Conservation (phyloP, 2,329 filamentous ascomycete species). For the Phoma sp. region DNA sequence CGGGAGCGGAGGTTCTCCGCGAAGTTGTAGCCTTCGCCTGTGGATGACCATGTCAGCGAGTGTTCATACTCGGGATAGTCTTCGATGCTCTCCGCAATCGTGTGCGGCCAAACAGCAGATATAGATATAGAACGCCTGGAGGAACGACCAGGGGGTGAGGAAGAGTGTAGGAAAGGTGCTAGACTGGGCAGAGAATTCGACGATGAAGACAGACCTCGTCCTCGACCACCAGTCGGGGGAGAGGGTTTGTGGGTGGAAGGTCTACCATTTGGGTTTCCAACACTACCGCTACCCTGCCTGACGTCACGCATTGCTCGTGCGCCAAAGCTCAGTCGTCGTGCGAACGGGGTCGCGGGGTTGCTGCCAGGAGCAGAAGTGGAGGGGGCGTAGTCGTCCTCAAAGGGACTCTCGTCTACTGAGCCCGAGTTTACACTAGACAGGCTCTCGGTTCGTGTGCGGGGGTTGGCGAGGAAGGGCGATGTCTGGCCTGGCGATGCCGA, state of each 20-base stretch:
- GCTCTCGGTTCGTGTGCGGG: constrained; percentile 53
- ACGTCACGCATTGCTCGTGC: constrained; percentile 77
- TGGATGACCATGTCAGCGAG: constrained; percentile 67
- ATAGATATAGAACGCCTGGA: constrained; percentile 33
- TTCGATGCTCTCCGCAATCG: constrained; percentile 39
- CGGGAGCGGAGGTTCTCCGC: constrained; percentile 92
- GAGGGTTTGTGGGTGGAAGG: constrained; percentile 58
- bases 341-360: constrained; percentile 74
- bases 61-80: constrained; percentile 53
- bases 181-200: constrained; percentile 41
- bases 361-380: constrained; percentile 61
- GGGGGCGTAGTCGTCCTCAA: constrained; percentile 62
- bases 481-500: constrained; percentile 51
- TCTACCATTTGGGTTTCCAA: constrained; percentile 68
- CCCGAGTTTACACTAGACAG: constrained; percentile 55
- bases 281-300: constrained; percentile 59
- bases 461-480: constrained; percentile 48
- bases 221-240: constrained; percentile 60
- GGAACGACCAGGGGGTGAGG: constrained; percentile 25
- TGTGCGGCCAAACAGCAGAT: constrained; percentile 35
- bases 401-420: constrained; percentile 57
- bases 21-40: constrained; percentile 97
- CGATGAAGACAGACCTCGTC: constrained; percentile 63
- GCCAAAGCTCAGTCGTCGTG: constrained; percentile 88
- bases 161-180: constrained; percentile 30